Base-by-base conservation (phyloP, 2,329 filamentous ascomycete genomes). In the Arthrobotrys sphaeroides region DNA sequence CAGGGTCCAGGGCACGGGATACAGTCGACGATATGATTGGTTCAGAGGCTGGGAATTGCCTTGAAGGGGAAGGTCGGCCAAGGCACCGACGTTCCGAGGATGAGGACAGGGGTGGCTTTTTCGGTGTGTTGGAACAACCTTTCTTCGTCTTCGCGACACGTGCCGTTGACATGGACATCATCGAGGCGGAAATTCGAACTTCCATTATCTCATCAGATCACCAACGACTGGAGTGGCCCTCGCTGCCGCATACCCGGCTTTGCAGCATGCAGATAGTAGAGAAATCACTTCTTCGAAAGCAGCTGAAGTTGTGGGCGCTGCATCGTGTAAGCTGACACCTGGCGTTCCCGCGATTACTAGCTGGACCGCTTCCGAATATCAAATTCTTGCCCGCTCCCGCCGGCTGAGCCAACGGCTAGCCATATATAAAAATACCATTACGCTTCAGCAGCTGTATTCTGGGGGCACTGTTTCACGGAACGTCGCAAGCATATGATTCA, bases 61-160 rank as follows among this genome's bases (percentile, higher is more conserved):
- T 42, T 10, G 26, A 72, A 62, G 5, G 70, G 70, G 70, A 74
- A 74, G 70, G 67, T 65, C 28, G 49, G 59, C 59, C 59, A 72
- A 64, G 67, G 59, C 59, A 57, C 36, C 67, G 28, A 53, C n/a
- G 24, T 42, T 51, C 62, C 47, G 47, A 16, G 40, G 47, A 33
- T 5, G n/a, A 53, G 13, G 5, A 18, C 47, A 53, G 47, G 47
- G 47, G 26, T 31, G 33, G 6, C 22, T 53, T 33, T 16, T 13
- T 20, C n/a, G 7, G 28, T 59, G 43, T 64, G 47, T 64, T 69
- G 65, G 24, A 59, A 47, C 47, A 16, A 53, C 31, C n/a, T 16
- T 53, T 53, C 26, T 31, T 18, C 6, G 33, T 53, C 36, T 20
- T 24, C 47, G 33, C 33, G 47, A 49, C 59, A 64, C 64, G 43